A percentile compares a stretch with the other conserved stretches of the same genome.
phyloP scores from a whole-genome alignment of 768 basidiomycete species.

The Rhizopogon sp. region DNA sequence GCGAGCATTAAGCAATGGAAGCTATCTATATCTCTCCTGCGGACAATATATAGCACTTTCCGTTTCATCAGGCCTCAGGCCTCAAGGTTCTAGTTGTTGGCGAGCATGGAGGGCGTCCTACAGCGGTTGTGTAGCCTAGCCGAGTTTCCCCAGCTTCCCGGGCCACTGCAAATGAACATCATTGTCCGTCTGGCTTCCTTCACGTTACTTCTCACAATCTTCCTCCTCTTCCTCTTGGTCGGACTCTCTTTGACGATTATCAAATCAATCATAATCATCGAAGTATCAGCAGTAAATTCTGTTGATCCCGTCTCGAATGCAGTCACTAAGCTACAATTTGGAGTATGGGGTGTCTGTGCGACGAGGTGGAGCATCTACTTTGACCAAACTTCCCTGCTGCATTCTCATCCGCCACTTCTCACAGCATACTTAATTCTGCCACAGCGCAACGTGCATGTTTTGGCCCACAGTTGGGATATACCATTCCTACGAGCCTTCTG shows the following conservation, averaged over 20 bases:
- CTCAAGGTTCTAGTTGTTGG: not conserved
- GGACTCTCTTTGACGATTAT: constrained; percentile 74
- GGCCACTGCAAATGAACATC: constrained; percentile 42
- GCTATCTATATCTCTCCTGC: not conserved
- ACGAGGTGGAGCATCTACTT: constrained; percentile 30
- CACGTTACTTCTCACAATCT: constrained; percentile 50
- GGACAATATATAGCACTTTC: not conserved
- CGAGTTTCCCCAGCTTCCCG: constrained; percentile 8
- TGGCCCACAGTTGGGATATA: constrained; percentile 66
- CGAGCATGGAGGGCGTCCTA: not conserved
- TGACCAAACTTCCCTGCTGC: not conserved
- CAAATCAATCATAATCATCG: constrained; percentile 59
- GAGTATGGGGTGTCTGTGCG: constrained; percentile 82
- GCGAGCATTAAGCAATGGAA: not conserved
- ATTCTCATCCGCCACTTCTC: not conserved
- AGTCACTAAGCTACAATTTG: constrained; percentile 63
- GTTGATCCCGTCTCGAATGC: constrained; percentile 39
- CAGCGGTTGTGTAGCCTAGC: not conserved
- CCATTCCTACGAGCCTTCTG: constrained; percentile 45
- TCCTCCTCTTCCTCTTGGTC: constrained; percentile 72
- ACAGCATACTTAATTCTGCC: constrained; percentile 6
- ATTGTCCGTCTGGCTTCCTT: constrained; percentile 43
- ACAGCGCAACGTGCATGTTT: constrained; percentile 41
- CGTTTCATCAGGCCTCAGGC: not conserved
- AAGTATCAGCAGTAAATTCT: constrained; percentile 30